A percentile compares a stretch with the other conserved stretches of the same genome.
These are phyloP conservation scores for Trichophyton schoenleinii DNA, from an alignment of 2,329 filamentous ascomycete genomes.

Conservation along the genomic window DNA sequence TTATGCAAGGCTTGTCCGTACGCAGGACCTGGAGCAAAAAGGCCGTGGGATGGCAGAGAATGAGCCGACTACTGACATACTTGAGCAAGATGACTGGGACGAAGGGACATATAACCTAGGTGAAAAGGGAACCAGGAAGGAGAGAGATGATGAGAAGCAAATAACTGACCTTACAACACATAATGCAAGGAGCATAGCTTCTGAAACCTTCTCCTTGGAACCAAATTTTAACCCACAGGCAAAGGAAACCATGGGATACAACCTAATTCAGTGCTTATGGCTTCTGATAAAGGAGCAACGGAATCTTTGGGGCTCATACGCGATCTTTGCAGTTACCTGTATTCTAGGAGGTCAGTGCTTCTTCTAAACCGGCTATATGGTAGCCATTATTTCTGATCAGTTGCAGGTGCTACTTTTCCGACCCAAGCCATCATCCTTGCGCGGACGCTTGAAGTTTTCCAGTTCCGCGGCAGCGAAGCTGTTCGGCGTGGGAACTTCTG, in stretches of 20 bases:
- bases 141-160: slow-evolving; percentile 16
- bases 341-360: slow-evolving; percentile 31
- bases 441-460: slow-evolving; percentile 45
- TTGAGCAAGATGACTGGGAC: background rate
- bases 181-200: slow-evolving; percentile 4
- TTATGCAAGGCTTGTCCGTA: slow-evolving; percentile 33
- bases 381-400: background rate
- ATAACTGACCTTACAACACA: background rate
- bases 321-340: slow-evolving; percentile 38
- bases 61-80: background rate
- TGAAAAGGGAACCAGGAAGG: slow-evolving; percentile 1
- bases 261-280: slow-evolving; percentile 18
- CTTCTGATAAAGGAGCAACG: background rate
- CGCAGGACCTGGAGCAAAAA: slow-evolving; percentile 22
- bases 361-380: background rate
- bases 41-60: slow-evolving; percentile 1
- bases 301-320: slow-evolving; percentile 11
- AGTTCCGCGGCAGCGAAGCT: slow-evolving; percentile 38
- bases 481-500: slow-evolving; percentile 44
- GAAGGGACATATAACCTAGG: background rate
- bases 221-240: no score
- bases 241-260: slow-evolving; percentile 10
- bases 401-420: slow-evolving; percentile 47
- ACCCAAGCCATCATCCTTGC: slow-evolving; percentile 49
- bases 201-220: no score